These are phyloP conservation scores for Lachancea kluyveri DNA, from an alignment of 805 yeast species.

Conservation along the genomic window DNA sequence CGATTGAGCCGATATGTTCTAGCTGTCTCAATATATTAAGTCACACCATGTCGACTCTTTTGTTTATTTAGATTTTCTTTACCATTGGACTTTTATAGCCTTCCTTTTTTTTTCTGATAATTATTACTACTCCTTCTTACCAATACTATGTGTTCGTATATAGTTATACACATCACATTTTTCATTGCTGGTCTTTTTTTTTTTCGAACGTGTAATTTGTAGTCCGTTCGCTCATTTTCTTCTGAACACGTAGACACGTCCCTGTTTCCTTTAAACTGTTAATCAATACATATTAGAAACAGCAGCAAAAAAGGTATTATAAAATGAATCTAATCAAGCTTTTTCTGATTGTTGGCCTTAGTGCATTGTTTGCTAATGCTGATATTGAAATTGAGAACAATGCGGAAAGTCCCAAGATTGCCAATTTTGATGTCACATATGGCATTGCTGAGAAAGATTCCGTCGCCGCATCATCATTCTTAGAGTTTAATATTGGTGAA, in stretches of 20 bases:
- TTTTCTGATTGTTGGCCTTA: not conserved
- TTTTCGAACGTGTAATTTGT: too few relatives aligned
- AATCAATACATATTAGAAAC: too few relatives aligned
- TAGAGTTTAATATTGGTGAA: constrained; percentile 47
- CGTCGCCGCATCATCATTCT: constrained; percentile 32
- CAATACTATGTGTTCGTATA: too few relatives aligned
- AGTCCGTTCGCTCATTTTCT: too few relatives aligned
- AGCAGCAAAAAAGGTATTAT: too few relatives aligned
- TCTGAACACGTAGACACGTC: not conserved
- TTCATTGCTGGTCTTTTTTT: too few relatives aligned
- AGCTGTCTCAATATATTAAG: too few relatives aligned
- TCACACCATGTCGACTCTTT: too few relatives aligned
- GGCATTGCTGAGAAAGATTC: constrained; percentile 41
- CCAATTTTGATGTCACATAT: constrained; percentile 44
- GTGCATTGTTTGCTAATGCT: not conserved
- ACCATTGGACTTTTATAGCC: not conserved
- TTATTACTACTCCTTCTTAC: too few relatives aligned
- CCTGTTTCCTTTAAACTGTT: not conserved
- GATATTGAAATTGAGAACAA: not conserved
- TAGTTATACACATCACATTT: too few relatives aligned
- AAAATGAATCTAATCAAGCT: constrained; percentile 1
- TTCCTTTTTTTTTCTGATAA: not conserved
- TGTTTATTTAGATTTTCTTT: too few relatives aligned
- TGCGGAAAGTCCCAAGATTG: constrained; percentile 3
- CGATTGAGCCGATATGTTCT: too few relatives aligned